Conservation (phyloP, 805 yeast species). For the Starmerella stigmatis region DNA sequence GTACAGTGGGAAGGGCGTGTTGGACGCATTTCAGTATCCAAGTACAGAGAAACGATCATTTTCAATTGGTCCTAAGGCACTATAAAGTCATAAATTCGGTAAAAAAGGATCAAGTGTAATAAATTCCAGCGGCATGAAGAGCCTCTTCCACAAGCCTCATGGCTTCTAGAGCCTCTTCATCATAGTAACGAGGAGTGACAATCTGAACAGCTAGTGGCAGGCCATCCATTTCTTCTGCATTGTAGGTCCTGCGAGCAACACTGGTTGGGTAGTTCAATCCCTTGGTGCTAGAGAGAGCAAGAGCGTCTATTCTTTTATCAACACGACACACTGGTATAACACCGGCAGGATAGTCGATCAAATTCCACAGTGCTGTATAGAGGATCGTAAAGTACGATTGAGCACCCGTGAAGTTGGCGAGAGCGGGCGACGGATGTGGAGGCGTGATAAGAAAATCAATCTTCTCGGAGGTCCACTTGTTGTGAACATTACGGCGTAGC, state of each 20-base stretch:
- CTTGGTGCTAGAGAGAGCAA: slow-evolving; percentile 24
- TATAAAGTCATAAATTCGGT: too few species aligned
- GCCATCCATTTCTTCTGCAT: slow-evolving; percentile 44
- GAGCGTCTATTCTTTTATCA: slow-evolving; percentile 32
- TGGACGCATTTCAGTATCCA: too few species aligned
- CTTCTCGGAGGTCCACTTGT: slow-evolving; percentile 32
- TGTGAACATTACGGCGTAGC: slow-evolving; percentile 29
- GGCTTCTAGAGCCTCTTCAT: slow-evolving; percentile 48
- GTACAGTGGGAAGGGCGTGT: too few species aligned
- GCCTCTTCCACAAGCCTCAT: slow-evolving; percentile 34
- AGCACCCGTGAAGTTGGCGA: slow-evolving; percentile 32
- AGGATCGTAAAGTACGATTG: slow-evolving; percentile 33
- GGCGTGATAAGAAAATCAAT: slow-evolving; percentile 34
- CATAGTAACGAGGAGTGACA: slow-evolving; percentile 47
- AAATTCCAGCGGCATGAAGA: slow-evolving; percentile 6
- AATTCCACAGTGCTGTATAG: slow-evolving; percentile 48
- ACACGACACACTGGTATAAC: slow-evolving; percentile 50
- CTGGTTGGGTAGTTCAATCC: slow-evolving; percentile 35
- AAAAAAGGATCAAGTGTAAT: too few species aligned
- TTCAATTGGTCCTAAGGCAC: too few species aligned
- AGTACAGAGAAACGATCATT: too few species aligned
- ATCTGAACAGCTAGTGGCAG: slow-evolving; percentile 56
- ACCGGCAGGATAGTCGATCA: slow-evolving; percentile 47
- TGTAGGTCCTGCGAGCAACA: slow-evolving; percentile 38
- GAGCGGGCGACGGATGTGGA: slow-evolving; percentile 37